A percentile compares a stretch with the other conserved stretches of the same genome.
These are phyloP conservation scores for Handroanthus guayacan DNA, from an alignment of 257 asterid genomes.

Conservation along the genomic window DNA sequence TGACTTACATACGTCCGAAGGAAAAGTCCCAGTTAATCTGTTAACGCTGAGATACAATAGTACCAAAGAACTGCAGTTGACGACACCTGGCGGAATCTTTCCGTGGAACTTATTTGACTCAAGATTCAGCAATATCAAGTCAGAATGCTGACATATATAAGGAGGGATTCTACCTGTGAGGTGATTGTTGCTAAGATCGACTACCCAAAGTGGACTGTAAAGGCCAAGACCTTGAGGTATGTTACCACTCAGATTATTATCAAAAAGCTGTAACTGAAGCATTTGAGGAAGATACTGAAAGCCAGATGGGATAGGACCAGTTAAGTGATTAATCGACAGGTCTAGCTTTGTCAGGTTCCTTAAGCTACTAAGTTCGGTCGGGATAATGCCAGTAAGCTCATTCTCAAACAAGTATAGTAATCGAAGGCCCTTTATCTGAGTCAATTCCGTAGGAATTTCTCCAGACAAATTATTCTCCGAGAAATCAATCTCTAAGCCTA, in stretches of 20 bases:
- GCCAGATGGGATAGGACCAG: slow-evolving; percentile 86
- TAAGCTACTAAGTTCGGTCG: slow-evolving; percentile 67
- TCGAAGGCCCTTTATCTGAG: slow-evolving; percentile 52
- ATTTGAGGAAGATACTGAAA: slow-evolving; percentile 68
- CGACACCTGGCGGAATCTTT: slow-evolving; percentile 65
- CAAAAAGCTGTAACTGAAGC: slow-evolving; percentile 75
- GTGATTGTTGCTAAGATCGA: slow-evolving; percentile 71
- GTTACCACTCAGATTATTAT: slow-evolving; percentile 67
- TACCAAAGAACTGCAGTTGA: slow-evolving; percentile 65
- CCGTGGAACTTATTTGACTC: slow-evolving; percentile 72
- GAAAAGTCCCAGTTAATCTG: slow-evolving; percentile 68
- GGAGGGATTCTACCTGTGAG: slow-evolving; percentile 84
- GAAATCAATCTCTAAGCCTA: slow-evolving; percentile 72
- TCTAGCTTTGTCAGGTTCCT: slow-evolving; percentile 73
- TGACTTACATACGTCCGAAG: slow-evolving; percentile 71
- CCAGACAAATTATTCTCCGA: slow-evolving; percentile 81
- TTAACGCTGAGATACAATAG: slow-evolving; percentile 75
- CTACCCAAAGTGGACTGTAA: slow-evolving; percentile 78
- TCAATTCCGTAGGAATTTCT: slow-evolving; percentile 73
- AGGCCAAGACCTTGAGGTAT: slow-evolving; percentile 83
- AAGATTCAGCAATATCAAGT: slow-evolving; percentile 76
- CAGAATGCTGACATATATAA: slow-evolving; percentile 57
- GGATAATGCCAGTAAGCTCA: slow-evolving; percentile 76
- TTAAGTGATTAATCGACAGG: slow-evolving; percentile 74
- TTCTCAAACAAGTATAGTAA: slow-evolving; percentile 77